Evolutionary conservation across 2,329 filamentous ascomycete species (phyloP), one percentile per base, ranked within the genome.

Genomic region (Thelonectria olida): DNA sequence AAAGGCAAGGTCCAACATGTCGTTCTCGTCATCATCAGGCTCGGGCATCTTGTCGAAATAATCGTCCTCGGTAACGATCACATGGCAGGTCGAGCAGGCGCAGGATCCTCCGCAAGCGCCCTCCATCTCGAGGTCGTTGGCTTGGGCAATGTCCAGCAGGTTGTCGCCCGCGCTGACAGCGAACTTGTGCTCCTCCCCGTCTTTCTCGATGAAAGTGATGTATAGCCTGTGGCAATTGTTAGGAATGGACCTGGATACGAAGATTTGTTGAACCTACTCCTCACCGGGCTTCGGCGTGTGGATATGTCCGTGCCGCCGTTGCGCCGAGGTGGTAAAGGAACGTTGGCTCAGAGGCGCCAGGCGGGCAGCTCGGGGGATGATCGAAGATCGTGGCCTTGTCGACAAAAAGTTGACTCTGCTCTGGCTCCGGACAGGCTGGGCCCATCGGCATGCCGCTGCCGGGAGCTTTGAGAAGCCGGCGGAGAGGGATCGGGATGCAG

Each of bases 111-210:
- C 96, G 74, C 96, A 99, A 12, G 96, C 96, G 63, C 96, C 94
- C 83, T 99, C 96, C 95, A 99, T 98, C 78, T 99, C 96, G 41
- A 99, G 82, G 74, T 98, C 95, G 78, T 98, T 88, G 45, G 91
- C 92, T 76, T 97, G 95, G 20, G 95, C 96, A 73, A 99, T 95
- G 73, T 98, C 95, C 55, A 99, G 85, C 54, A 99, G 83, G 77
- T 99, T 99, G 78, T 97, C 93, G 50, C 96, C 96, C 70, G 91
- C 88, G 13, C 88, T 83, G 8, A 97, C 95, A 61, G 90, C 88
- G 72, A 97, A 88, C 62, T 90, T 92, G 76, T 92, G 85, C 67
- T 89, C 84, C 27, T 87, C 82, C 51, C 90, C 90, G 19, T 97
- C 93, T 79, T 98, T 97, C 78, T 97, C 94, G 68, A 98, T 86